phyloP scores from a whole-genome alignment of 495 filamentous ascomycete species.

The Penicillium cosmopolitanum region DNA sequence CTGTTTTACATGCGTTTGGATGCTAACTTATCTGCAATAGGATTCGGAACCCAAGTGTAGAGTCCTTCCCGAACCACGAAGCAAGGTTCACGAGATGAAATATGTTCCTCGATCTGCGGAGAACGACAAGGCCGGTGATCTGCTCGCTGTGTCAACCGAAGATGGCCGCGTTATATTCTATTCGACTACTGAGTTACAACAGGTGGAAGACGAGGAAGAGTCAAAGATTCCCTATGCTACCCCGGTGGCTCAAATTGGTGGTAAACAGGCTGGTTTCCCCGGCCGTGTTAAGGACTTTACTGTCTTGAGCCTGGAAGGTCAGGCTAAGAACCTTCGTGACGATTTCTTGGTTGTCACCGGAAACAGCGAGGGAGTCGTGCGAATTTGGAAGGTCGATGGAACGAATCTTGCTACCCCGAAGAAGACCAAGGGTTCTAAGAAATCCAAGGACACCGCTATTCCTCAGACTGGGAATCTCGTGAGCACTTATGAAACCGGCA shows the following conservation, averaged over 20 bases:
- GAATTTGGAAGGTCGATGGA: constrained; percentile 67
- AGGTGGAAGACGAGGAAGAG: constrained; percentile 35
- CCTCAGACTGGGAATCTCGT: constrained; percentile 70
- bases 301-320: constrained; percentile 52
- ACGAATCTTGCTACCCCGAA: constrained; percentile 33
- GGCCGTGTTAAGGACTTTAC: constrained; percentile 89
- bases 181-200: constrained; percentile 56
- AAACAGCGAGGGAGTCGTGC: constrained; percentile 79
- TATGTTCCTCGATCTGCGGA: constrained; percentile 61
- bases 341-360: constrained; percentile 68
- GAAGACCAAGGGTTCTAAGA: constrained; percentile 22
- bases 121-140: constrained; percentile 45
- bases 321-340: constrained; percentile 36
- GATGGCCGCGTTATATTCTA: constrained; percentile 90
- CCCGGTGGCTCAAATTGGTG: constrained; percentile 78
- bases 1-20: not conserved
- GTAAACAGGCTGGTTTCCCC: constrained; percentile 63
- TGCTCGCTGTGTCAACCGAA: constrained; percentile 86
- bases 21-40: constrained; percentile 34
- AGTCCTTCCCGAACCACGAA: constrained; percentile 66
- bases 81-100: constrained; percentile 79
- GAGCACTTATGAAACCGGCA: constrained; percentile 80
- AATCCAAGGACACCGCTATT: constrained; percentile 41
- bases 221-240: constrained; percentile 52
- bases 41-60: constrained; percentile 79